Base-by-base conservation (phyloP, 495 filamentous ascomycete genomes). In the Entonaema liquescens region DNA sequence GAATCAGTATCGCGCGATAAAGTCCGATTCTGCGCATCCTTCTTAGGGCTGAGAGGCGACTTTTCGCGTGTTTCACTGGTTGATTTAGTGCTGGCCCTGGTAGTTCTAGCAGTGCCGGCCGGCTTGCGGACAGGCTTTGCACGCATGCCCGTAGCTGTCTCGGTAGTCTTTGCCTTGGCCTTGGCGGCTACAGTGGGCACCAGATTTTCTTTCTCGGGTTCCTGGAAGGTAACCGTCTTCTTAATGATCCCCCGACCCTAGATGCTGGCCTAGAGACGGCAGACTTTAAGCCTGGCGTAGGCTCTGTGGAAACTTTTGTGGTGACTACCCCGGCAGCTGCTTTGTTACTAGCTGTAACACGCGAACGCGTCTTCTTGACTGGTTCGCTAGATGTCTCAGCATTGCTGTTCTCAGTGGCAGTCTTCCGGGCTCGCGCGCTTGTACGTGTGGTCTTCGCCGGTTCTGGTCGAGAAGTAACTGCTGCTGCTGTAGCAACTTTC, bases 211-310 rank as follows among this genome's bases (percentile, higher is more conserved):
- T 88, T 86, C 74, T 87, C 84, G 0, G 85, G 84, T 60, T 86
- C 86, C 71, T 86, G 78, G 69, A 88, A 88, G 50, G 81, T 85
- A 66, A 88, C 86, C 1, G 80, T 81, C 76, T 88, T 88, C 78
- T 86, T 88, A 23, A 78, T 47, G 6, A 69, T 33, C 17, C 62
- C 70, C 29, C 56, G 8, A 49, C 23, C 23, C 65, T 68, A 3
- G 69, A 69, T 2, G 70, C 60, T 33, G 71, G 68, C 59, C 77
- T 81, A 12, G 75, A 76, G 49, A 75, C 67, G 12, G 79, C 76
- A 5, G 79, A 76, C 65, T 79, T 80, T 38, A 80, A 66, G 15
- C 71, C 74, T 7, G 79, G 80, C 5, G 74, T 78, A n/a, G 81
- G 75, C 56, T 81, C 83, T 13, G 78, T 75, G 2, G 74, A 65